Percentiles rank a stretch among this genome's conserved stretches.
phyloP scores from a whole-genome alignment of 228 moss, liverwort and hornwort genomes.

The Sphagnum magellanicum region DNA sequence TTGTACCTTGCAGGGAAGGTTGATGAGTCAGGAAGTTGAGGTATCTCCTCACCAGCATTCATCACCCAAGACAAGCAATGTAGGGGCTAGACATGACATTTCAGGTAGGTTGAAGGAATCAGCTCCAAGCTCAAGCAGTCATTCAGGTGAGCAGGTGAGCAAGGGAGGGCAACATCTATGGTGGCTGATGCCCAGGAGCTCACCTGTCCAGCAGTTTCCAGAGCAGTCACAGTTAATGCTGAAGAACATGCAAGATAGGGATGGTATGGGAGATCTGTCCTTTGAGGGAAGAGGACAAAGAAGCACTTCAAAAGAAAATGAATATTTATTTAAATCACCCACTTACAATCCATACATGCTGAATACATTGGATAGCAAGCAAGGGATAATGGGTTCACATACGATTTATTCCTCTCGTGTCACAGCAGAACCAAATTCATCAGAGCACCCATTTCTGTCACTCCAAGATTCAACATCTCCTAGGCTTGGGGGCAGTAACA shows the following conservation, averaged over 20 bases:
- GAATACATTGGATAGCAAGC: conserved; percentile 36
- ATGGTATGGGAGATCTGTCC: not conserved
- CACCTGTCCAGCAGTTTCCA: no score
- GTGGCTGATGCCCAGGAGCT: conserved; percentile 19
- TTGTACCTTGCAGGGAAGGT: conserved; percentile 28
- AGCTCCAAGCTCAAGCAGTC: conserved; percentile 22
- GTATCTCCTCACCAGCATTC: conserved; percentile 17
- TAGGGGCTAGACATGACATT: conserved; percentile 14
- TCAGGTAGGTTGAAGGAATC: conserved; percentile 35
- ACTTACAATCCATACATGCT: conserved; percentile 43
- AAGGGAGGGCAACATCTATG: conserved; percentile 18
- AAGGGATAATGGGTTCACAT: conserved; percentile 12
- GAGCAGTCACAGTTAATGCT: not conserved
- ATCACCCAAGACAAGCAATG: conserved; percentile 5
- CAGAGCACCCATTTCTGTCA: conserved; percentile 18
- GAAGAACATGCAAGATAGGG: not conserved
- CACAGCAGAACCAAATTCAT: conserved; percentile 16
- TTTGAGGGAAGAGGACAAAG: not conserved
- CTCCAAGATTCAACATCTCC: conserved; percentile 13
- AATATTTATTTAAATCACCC: conserved; percentile 29
- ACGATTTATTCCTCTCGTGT: conserved; percentile 2
- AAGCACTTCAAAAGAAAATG: conserved; percentile 23
- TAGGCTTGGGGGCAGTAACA: conserved; percentile 13
- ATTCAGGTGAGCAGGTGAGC: conserved; percentile 3
- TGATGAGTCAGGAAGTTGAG: conserved; percentile 15